Conservation (phyloP, 495 filamentous ascomycete species). For the Aspergillus mulundensis region DNA sequence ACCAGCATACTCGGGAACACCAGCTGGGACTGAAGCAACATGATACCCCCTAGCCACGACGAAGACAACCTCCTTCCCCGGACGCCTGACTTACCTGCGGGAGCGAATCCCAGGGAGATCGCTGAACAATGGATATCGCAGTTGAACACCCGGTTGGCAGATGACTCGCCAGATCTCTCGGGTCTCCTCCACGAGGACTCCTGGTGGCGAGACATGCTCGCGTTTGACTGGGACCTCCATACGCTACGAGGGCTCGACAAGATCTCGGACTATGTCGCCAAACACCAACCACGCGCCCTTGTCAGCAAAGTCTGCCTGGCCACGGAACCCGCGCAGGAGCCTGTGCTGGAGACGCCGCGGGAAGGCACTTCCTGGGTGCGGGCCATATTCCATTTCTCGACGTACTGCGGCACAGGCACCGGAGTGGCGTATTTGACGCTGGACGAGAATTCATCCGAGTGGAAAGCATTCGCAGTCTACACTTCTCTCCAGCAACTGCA, state of each 20-base stretch:
- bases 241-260: constrained; percentile 45
- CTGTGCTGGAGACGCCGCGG: constrained; percentile 38
- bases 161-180: constrained; percentile 4
- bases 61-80: neutral
- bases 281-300: constrained; percentile 28
- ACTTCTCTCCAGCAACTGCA: constrained; percentile 52
- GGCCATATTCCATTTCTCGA: constrained; percentile 49
- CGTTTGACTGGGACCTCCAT: constrained; percentile 54
- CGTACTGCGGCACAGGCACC: constrained; percentile 50
- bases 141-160: neutral
- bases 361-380: constrained; percentile 34
- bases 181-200: constrained; percentile 49
- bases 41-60: too few species aligned
- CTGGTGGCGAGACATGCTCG: constrained; percentile 64
- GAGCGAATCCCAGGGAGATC: neutral
- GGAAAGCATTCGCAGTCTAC: constrained; percentile 64
- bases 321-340: constrained; percentile 37
- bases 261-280: constrained; percentile 46
- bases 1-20: too few species aligned
- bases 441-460: constrained; percentile 35
- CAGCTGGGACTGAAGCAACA: too few species aligned
- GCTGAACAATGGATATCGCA: neutral
- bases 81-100: neutral
- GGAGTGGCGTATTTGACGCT: constrained; percentile 55
- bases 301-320: constrained; percentile 2